These are phyloP conservation scores for Gossypium thurberi DNA, from an alignment of 345 rosid species.

Conservation along the genomic window DNA sequence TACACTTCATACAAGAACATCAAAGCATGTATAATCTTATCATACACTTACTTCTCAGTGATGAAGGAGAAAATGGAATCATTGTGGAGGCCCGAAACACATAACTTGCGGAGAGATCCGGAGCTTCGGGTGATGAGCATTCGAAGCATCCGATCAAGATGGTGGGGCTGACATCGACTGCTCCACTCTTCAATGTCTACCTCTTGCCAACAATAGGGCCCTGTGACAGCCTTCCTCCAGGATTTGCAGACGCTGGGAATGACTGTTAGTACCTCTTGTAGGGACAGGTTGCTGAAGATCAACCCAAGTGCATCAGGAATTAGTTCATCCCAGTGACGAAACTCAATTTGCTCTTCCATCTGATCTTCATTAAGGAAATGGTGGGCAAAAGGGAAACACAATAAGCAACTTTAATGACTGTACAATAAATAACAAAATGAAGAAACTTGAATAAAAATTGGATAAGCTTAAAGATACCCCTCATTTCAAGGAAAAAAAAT, in stretches of 20 bases:
- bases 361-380: constrained; percentile 7
- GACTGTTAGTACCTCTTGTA: constrained; percentile 61
- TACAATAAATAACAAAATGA: background rate
- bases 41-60: constrained; percentile 61
- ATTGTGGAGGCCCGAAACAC: constrained; percentile 48
- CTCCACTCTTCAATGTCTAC: constrained; percentile 85
- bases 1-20: constrained; percentile 20
- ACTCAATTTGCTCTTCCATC: constrained; percentile 55
- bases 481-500: background rate
- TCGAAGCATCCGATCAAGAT: constrained; percentile 61
- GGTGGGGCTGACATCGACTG: constrained; percentile 32
- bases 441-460: background rate
- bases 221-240: constrained; percentile 67
- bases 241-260: constrained; percentile 86
- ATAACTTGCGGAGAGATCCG: constrained; percentile 72
- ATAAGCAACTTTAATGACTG: background rate
- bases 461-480: background rate
- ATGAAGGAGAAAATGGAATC: constrained; percentile 58
- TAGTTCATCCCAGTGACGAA: constrained; percentile 68
- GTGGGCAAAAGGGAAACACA: background rate
- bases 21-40: background rate
- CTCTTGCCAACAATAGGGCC: constrained; percentile 97
- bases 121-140: constrained; percentile 59
- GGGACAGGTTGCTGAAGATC: constrained; percentile 62
- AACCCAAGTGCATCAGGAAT: constrained; percentile 84